Conservation (phyloP, 495 filamentous ascomycete genomes). For the Penicillium flavigenum region DNA sequence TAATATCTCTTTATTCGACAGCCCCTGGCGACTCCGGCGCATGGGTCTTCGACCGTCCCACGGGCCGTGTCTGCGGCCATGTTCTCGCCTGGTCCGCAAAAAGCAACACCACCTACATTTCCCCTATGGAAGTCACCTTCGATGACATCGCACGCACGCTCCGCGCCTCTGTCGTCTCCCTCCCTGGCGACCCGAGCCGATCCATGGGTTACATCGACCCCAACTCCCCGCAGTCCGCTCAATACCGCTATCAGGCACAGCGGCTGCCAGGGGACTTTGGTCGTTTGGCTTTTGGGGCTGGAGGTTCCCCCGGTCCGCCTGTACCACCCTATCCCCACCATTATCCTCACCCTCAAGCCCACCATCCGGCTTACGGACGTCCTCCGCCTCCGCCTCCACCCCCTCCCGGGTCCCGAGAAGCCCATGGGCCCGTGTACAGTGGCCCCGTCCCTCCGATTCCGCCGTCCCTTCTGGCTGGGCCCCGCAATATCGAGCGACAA, state of each 20-base stretch:
- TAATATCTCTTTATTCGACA: slow-evolving; percentile 27
- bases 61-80: slow-evolving; percentile 82
- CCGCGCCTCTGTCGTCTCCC: slow-evolving; percentile 41
- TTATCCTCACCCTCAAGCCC: slow-evolving; percentile 9
- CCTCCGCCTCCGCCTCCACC: slow-evolving; percentile 25
- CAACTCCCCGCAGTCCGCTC: slow-evolving; percentile 11
- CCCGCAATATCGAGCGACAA: slow-evolving; percentile 43
- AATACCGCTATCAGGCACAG: slow-evolving; percentile 27
- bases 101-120: slow-evolving; percentile 79
- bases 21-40: slow-evolving; percentile 90
- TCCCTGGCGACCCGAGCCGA: slow-evolving; percentile 38
- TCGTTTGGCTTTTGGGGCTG: slow-evolving; percentile 19
- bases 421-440: slow-evolving; percentile 19
- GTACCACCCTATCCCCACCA: slow-evolving; percentile 18
- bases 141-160: slow-evolving; percentile 80
- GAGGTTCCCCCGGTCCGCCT: slow-evolving; percentile 11
- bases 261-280: slow-evolving; percentile 41
- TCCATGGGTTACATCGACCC: slow-evolving; percentile 26
- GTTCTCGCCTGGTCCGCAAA: slow-evolving; percentile 81
- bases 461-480: slow-evolving; percentile 34
- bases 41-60: slow-evolving; percentile 82
- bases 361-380: slow-evolving; percentile 16
- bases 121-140: slow-evolving; percentile 88
- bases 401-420: slow-evolving; percentile 23
- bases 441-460: slow-evolving; percentile 31